phyloP scores from a whole-genome alignment of 1,139 yeast genomes.

The Kazachstania sp. region DNA sequence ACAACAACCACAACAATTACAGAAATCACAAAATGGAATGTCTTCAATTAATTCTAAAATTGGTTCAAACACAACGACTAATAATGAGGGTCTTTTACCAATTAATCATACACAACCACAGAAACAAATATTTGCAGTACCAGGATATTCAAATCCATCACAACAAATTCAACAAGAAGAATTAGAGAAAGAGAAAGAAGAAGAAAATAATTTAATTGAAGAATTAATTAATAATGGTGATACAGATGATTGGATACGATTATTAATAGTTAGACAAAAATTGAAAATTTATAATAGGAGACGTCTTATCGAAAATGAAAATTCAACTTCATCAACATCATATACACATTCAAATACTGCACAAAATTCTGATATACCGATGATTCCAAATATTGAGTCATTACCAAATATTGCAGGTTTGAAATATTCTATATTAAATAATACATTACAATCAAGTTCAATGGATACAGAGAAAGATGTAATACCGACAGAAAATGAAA shows the following conservation, averaged over 20 bases:
- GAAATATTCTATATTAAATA: conserved; percentile 19
- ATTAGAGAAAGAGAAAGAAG: conserved; percentile 10
- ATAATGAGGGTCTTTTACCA: not conserved
- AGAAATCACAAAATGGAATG: not conserved
- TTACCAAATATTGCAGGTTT: conserved; percentile 26
- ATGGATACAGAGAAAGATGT: not conserved
- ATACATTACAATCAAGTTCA: conserved; percentile 1
- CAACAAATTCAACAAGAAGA: conserved; percentile 5
- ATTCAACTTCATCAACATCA: not conserved
- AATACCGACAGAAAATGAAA: not conserved
- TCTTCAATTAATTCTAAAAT: not conserved
- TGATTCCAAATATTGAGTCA: conserved; percentile 1
- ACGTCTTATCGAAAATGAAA: not conserved
- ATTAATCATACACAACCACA: not conserved
- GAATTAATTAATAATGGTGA: conserved; percentile 28
- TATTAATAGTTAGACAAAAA: conserved; percentile 22
- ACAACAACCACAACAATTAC: not conserved
- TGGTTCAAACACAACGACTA: not conserved
- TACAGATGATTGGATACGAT: conserved; percentile 28
- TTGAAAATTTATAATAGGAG: conserved; percentile 11
- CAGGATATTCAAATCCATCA: conserved; percentile 29
- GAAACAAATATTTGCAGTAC: conserved; percentile 20
- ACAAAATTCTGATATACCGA: not conserved
- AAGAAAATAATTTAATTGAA: conserved; percentile 13
- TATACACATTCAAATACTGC: not conserved